Conservation (phyloP, 805 yeast genomes). For the Pichia nanzhaoensis region DNA sequence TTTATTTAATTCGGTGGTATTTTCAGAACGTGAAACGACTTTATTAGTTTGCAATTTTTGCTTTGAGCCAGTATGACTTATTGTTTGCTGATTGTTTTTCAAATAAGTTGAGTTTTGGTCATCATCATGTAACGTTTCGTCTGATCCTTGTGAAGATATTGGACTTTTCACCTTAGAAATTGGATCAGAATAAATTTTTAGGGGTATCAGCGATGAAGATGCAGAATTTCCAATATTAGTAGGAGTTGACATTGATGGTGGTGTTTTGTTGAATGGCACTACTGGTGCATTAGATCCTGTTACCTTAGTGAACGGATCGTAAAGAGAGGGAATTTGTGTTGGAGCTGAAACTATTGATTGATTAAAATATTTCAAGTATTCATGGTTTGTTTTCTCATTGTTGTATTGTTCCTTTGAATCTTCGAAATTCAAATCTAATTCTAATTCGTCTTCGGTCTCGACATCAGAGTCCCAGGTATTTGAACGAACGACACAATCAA, state of each 20-base stretch:
- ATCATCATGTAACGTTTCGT: slow-evolving; percentile 5
- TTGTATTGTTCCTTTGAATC: not conserved
- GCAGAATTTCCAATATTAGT: not conserved
- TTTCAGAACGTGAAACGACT: not conserved
- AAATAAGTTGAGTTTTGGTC: not conserved
- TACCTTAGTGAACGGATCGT: slow-evolving; percentile 3
- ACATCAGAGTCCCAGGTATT: slow-evolving; percentile 13
- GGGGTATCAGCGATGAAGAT: slow-evolving; percentile 5
- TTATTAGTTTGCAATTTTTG: not conserved
- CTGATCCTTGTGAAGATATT: slow-evolving; percentile 5
- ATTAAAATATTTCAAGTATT: slow-evolving; percentile 1
- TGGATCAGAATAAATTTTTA: slow-evolving; percentile 5
- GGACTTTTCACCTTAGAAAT: slow-evolving; percentile 3
- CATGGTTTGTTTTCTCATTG: not conserved
- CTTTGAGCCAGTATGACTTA: not conserved
- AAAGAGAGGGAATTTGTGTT: slow-evolving; percentile 2
- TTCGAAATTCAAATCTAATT: slow-evolving; percentile 21
- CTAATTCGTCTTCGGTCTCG: slow-evolving; percentile 16
- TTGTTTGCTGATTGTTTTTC: not conserved
- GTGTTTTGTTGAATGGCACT: not conserved
- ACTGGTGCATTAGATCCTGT: not conserved
- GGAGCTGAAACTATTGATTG: not conserved
- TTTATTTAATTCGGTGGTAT: slow-evolving; percentile 8
- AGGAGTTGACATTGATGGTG: not conserved
- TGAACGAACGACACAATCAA: slow-evolving; percentile 17